Evolutionary conservation across 2,329 filamentous ascomycete genomes (phyloP).

Genomic region (Colletotrichum simmondsii): DNA sequence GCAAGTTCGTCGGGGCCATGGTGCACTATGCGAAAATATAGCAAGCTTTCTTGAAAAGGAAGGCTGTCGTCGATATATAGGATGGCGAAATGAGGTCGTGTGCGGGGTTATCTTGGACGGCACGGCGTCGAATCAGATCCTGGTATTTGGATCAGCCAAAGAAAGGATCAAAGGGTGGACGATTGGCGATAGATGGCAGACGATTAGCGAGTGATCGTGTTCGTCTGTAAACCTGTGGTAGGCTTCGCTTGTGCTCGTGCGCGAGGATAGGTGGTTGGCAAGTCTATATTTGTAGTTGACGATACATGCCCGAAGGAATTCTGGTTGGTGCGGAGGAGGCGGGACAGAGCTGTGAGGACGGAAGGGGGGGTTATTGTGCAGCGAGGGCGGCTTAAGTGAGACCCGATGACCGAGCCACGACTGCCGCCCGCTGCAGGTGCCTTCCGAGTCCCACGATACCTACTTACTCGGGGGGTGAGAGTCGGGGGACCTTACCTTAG

Average conservation of each 20-base stretch:
- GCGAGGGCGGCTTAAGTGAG: constrained; percentile 29
- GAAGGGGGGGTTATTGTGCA: constrained; percentile 19
- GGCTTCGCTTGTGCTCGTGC: background rate
- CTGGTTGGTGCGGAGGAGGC: background rate
- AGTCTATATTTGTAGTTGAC: constrained; percentile 9
- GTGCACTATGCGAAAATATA: background rate
- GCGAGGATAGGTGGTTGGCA: background rate
- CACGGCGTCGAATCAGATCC: background rate
- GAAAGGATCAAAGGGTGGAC: too few species aligned
- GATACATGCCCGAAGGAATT: background rate
- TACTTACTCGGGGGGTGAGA: background rate
- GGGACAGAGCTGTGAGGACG: background rate
- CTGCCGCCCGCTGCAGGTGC: background rate
- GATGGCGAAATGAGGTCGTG: constrained; percentile 4
- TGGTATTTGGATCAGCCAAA: background rate
- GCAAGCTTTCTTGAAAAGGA: background rate
- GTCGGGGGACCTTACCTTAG: background rate
- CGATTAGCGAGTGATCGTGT: background rate
- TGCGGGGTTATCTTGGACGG: constrained; percentile 5
- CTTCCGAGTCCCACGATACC: background rate
- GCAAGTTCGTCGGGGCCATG: constrained; percentile 65
- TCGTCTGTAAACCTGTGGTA: background rate
- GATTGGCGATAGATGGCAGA: background rate
- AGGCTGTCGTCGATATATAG: background rate
- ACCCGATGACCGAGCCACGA: constrained; percentile 18